Conservation (phyloP, 108 stramenopile genomes). For the Halocafeteria seosinensis region DNA sequence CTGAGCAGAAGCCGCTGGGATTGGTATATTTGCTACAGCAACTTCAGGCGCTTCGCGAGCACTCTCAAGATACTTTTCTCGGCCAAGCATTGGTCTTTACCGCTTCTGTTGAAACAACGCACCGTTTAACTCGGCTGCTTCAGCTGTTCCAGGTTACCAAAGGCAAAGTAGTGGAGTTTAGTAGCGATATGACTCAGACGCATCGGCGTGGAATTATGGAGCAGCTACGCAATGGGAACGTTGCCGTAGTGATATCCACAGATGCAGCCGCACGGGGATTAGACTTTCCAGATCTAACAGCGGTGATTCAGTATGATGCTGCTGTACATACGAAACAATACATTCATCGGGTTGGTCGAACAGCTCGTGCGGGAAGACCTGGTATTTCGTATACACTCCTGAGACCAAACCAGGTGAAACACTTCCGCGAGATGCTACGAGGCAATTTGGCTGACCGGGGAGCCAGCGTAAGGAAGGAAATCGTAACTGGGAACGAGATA, state of each 20-base stretch:
- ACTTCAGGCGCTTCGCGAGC: too few species aligned
- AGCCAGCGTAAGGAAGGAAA: too few species aligned
- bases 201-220: not conserved
- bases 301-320: conserved; percentile 6
- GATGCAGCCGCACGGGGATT: conserved; percentile 13
- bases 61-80: too few species aligned
- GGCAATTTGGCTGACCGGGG: too few species aligned
- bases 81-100: conserved; percentile 68
- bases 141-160: conserved; percentile 35
- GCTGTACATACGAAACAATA: conserved; percentile 1
- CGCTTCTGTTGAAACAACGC: conserved; percentile 78
- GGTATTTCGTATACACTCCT: conserved; percentile 7
- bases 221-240: not conserved
- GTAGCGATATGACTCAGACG: not conserved
- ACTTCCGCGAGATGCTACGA: not conserved
- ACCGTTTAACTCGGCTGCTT: conserved; percentile 63
- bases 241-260: conserved; percentile 7
- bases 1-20: too few species aligned
- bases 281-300: conserved; percentile 3
- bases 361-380: conserved; percentile 2
- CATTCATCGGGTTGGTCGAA: conserved; percentile 12
- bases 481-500: too few species aligned
- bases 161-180: not conserved
- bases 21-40: too few species aligned
- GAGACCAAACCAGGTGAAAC: not conserved